Evolutionary conservation across 2,329 filamentous ascomycete genomes (phyloP).

Genomic region (Talaromyces sp.): DNA sequence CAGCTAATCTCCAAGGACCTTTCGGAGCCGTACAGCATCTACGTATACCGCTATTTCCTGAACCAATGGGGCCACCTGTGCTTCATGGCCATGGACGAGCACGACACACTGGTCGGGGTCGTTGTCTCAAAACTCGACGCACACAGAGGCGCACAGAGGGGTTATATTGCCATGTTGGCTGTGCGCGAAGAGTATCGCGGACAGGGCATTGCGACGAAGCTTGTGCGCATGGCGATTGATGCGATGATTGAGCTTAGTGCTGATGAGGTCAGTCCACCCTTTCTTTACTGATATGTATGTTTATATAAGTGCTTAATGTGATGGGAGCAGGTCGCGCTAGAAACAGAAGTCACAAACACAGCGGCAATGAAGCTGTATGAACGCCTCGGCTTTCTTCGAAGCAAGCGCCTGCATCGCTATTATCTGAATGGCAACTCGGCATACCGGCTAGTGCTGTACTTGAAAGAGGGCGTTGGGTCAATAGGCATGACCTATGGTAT

Average conservation of each 20-base stretch:
- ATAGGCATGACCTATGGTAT: slow-evolving; percentile 35
- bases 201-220: slow-evolving; percentile 76
- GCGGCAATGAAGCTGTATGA: slow-evolving; percentile 92
- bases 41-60: slow-evolving; percentile 96
- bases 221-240: slow-evolving; percentile 87
- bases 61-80: slow-evolving; percentile 98
- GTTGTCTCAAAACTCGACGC: slow-evolving; percentile 92
- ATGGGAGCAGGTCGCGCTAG: slow-evolving; percentile 71
- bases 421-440: slow-evolving; percentile 96
- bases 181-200: slow-evolving; percentile 75
- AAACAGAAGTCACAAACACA: slow-evolving; percentile 90
- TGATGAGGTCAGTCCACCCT: slow-evolving; percentile 58
- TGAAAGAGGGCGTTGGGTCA: slow-evolving; percentile 57
- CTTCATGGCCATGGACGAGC: slow-evolving; percentile 65
- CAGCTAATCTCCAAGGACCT: slow-evolving; percentile 92
- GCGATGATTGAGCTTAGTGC: slow-evolving; percentile 79
- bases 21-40: slow-evolving; percentile 98
- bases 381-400: slow-evolving; percentile 81
- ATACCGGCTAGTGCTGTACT: slow-evolving; percentile 76
- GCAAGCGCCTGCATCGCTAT: slow-evolving; percentile 89
- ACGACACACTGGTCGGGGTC: slow-evolving; percentile 66
- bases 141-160: slow-evolving; percentile 78
- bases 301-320: background rate
- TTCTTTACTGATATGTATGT: background rate
- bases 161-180: slow-evolving; percentile 99